Conservation (phyloP, 768 basidiomycete species). For the Phaeotremella fagi region DNA sequence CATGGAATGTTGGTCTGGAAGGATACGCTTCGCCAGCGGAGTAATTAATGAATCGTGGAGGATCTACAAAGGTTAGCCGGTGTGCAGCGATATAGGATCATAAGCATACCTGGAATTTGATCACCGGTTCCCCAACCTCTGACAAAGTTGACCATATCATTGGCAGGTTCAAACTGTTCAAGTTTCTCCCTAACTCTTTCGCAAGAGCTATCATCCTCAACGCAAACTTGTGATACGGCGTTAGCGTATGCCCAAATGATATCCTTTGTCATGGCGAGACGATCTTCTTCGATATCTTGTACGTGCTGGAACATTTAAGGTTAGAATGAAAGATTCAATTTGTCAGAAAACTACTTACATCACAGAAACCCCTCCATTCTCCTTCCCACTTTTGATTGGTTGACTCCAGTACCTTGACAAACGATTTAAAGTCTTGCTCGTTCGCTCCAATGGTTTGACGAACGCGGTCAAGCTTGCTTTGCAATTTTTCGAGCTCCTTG, state of each 20-base stretch:
- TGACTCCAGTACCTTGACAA: constrained; percentile 70
- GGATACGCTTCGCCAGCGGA: constrained; percentile 45
- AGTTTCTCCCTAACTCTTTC: constrained; percentile 79
- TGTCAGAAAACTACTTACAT: constrained; percentile 49
- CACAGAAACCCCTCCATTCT: constrained; percentile 92
- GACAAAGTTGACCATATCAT: constrained; percentile 85
- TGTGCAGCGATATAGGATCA: not conserved
- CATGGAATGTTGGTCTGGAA: constrained; percentile 53
- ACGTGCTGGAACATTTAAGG: constrained; percentile 52
- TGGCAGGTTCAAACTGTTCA: constrained; percentile 81
- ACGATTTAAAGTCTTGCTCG: constrained; percentile 87
- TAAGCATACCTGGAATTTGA: constrained; percentile 60
- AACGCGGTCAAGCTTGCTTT: constrained; percentile 77
- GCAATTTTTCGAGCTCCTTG: constrained; percentile 84
- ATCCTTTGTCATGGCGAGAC: constrained; percentile 91
- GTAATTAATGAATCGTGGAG: constrained; percentile 81
- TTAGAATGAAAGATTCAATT: not conserved
- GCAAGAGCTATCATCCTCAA: constrained; percentile 93
- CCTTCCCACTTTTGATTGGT: constrained; percentile 82
- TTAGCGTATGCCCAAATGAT: constrained; percentile 96
- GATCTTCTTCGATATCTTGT: constrained; percentile 92
- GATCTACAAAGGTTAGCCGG: constrained; percentile 52
- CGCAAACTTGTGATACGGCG: constrained; percentile 90
- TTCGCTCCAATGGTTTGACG: constrained; percentile 84
- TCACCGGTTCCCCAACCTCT: constrained; percentile 81